phyloP scores from a whole-genome alignment of 257 asterid species.

The Nicotiana attenuata region DNA sequence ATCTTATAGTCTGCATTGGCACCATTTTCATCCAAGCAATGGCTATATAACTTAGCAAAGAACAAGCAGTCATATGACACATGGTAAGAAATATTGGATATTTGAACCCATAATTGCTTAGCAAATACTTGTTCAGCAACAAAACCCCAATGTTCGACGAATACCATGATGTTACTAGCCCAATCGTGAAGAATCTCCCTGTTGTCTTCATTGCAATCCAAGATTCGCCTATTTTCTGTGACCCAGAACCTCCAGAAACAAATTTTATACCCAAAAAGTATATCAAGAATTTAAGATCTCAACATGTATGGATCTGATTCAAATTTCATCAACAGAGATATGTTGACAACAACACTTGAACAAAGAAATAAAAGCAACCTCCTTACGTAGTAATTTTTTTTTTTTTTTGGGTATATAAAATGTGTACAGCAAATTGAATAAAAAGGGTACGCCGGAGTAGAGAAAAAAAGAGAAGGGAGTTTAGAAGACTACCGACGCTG shows the following conservation, averaged over 20 bases:
- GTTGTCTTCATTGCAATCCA: slow-evolving; percentile 35
- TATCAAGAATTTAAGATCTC: background rate
- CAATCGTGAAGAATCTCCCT: slow-evolving; percentile 61
- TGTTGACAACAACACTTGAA: background rate
- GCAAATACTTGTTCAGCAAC: slow-evolving; percentile 64
- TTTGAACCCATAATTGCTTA: slow-evolving; percentile 80
- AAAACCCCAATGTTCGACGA: slow-evolving; percentile 81
- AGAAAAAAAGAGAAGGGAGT: background rate
- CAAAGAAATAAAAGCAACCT: background rate
- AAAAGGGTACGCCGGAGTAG: background rate
- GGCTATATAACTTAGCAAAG: slow-evolving; percentile 75
- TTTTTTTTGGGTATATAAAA: no score
- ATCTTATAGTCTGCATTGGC: slow-evolving; percentile 81
- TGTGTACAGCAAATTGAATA: background rate
- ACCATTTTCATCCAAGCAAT: slow-evolving; percentile 85
- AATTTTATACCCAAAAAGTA: no score
- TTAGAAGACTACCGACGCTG: slow-evolving; percentile 27
- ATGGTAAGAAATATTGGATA: slow-evolving; percentile 81
- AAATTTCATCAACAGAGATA: no score
- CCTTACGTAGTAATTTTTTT: background rate
- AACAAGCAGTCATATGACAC: slow-evolving; percentile 89
- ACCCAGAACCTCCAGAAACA: background rate
- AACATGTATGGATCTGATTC: background rate
- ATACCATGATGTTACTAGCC: slow-evolving; percentile 74
- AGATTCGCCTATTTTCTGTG: background rate